Evolutionary conservation across 768 basidiomycete species (phyloP).

Genomic region (Phanerochaete carnosa): DNA sequence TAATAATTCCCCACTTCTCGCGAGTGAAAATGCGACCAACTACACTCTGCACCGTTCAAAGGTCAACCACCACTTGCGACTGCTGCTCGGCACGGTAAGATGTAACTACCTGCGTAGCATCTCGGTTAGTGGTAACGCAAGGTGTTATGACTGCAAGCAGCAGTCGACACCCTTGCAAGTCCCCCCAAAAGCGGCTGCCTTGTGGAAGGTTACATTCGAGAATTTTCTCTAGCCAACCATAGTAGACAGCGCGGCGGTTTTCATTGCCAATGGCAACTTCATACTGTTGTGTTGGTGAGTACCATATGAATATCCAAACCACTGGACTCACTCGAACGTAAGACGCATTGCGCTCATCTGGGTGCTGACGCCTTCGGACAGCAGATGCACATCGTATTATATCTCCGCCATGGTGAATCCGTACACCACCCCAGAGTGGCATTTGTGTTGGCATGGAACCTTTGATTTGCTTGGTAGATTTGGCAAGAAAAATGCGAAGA

Average conservation of each 20-base stretch:
- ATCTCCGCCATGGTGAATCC: not conserved
- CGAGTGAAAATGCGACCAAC: not conserved
- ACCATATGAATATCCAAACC: not conserved
- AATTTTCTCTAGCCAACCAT: constrained; percentile 2
- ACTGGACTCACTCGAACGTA: not conserved
- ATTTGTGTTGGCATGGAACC: not conserved
- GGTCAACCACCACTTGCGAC: not conserved
- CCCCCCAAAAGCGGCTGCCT: not conserved
- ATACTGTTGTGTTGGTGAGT: not conserved
- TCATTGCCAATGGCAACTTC: not conserved
- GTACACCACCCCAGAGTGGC: not conserved
- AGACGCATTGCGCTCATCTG: not conserved
- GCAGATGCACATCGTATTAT: not conserved
- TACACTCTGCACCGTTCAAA: not conserved
- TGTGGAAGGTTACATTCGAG: not conserved
- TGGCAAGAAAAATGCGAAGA: not conserved
- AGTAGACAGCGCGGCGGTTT: not conserved
- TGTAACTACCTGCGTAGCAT: not conserved
- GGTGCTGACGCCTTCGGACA: not conserved
- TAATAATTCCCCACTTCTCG: not conserved
- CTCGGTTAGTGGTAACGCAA: not conserved
- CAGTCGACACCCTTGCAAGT: not conserved
- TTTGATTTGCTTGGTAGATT: not conserved
- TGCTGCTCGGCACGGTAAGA: not conserved
- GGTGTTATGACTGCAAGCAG: not conserved